A percentile compares a stretch with the other conserved stretches of the same genome.
These are phyloP conservation scores for Mychonastes homosphaera DNA, from an alignment of 139 green algal genomes.

Conservation along the genomic window DNA sequence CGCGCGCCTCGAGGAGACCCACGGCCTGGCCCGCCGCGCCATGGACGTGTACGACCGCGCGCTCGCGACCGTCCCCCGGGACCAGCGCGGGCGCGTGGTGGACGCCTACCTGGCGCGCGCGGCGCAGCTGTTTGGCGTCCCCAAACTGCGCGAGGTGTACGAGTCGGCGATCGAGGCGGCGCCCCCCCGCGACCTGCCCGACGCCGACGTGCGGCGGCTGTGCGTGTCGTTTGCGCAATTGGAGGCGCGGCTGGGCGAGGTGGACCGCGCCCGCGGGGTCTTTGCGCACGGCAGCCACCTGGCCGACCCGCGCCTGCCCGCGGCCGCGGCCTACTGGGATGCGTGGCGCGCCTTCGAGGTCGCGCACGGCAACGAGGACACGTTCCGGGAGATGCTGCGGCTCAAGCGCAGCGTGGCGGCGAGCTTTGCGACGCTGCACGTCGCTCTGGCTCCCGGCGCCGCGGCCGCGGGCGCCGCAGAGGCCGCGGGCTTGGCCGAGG, in stretches of 20 bases:
- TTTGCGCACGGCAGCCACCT: slow-evolving; percentile 69
- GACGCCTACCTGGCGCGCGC: slow-evolving; percentile 81
- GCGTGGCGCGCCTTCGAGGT: slow-evolving; percentile 94
- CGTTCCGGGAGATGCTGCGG: slow-evolving; percentile 95
- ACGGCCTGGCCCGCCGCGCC: slow-evolving; percentile 77
- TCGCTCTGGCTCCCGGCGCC: slow-evolving; percentile 14
- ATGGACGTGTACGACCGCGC: slow-evolving; percentile 79
- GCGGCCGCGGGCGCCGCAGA: slow-evolving; percentile 18
- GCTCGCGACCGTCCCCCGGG: slow-evolving; percentile 50
- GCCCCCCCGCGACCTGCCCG: slow-evolving; percentile 51
- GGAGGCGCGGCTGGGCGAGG: slow-evolving; percentile 83
- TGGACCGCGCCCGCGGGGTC: slow-evolving; percentile 90
- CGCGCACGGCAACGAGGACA: slow-evolving; percentile 87
- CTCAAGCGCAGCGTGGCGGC: slow-evolving; percentile 79
- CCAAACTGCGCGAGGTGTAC: slow-evolving; percentile 92
- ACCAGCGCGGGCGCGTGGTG: slow-evolving; percentile 66
- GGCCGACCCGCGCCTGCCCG: slow-evolving; percentile 25
- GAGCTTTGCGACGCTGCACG: not conserved
- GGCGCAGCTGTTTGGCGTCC: slow-evolving; percentile 87
- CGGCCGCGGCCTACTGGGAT: slow-evolving; percentile 66
- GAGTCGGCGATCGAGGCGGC: slow-evolving; percentile 76
- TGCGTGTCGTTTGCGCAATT: slow-evolving; percentile 75
- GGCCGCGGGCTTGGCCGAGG: slow-evolving; percentile 51
- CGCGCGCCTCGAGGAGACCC: slow-evolving; percentile 83
- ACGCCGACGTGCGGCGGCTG: slow-evolving; percentile 65